Base-by-base conservation (phyloP, 2,329 filamentous ascomycete genomes). In the Alternaria arborescens region DNA sequence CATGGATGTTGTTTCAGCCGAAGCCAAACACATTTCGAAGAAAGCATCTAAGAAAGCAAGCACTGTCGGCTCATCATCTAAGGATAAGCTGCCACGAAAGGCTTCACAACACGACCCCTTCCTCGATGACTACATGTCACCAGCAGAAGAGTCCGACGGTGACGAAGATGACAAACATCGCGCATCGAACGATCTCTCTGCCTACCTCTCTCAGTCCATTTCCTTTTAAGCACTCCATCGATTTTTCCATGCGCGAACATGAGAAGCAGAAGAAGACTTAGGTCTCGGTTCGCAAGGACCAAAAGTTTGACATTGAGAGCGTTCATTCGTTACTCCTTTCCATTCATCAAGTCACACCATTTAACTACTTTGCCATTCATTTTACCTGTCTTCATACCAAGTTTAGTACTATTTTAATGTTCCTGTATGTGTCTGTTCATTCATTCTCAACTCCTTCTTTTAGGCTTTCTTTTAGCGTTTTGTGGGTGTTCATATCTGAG, bases 161-260 rank as follows among this genome's bases (percentile, higher is more conserved):
- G 58, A 58, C 16, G 55, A 61, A 22, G 58, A 58, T 22, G 42
- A 53, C 12, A 47, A 40, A 20, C 18, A 44, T 38, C 40, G 36
- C 26, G 58, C 58, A 26, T 58, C 54, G 10, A 52, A 51, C 34
- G 58, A 61, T 43, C 48, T 66, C 7, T 54, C 61, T 5, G 63
- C 58, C 20, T 66, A 66, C 34, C 55, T 66, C 7, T 59, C 63
- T 3, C 63, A 66, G n/a, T 64, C 61, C 8, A 64, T 66, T 58
- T 64, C 61, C 12, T 64, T 61, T 61, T 53, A 54, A 61, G n/a
- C 47, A 51, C 14, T 40, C 34, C 2, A 58, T 58, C 47, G 42
- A 58, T 61, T 43, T 50, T 47, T 38, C 57, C 26, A 57, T 52
- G 47, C 53, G 34, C 44, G 38, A 56, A 41, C 52, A 56, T 34